Conservation (phyloP, 768 basidiomycete genomes). For the Leccinum subgranulosum region DNA sequence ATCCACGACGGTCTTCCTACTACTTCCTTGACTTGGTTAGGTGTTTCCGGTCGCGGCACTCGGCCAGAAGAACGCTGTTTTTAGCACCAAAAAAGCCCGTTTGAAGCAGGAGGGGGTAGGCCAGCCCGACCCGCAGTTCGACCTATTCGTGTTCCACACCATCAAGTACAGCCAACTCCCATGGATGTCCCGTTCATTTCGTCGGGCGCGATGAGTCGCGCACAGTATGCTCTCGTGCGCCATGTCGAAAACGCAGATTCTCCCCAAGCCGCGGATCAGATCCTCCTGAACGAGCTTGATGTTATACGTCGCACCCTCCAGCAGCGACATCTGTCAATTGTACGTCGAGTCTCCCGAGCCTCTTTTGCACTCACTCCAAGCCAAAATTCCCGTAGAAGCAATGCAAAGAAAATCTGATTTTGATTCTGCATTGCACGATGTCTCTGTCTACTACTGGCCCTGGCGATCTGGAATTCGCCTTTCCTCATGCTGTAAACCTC, state of each 20-base stretch:
- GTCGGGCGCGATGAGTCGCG: slow-evolving; percentile 73
- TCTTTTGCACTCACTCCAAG: slow-evolving; percentile 1
- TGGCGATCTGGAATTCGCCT: slow-evolving; percentile 63
- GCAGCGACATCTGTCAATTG: slow-evolving; percentile 48
- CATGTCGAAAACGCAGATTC: slow-evolving; percentile 64
- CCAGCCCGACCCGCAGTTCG: neutral
- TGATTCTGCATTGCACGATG: slow-evolving; percentile 69
- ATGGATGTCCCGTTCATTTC: slow-evolving; percentile 81
- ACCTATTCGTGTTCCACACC: neutral
- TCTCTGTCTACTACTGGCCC: slow-evolving; percentile 40
- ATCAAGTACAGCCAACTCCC: neutral
- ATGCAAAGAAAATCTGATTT: slow-evolving; percentile 62
- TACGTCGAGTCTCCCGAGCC: slow-evolving; percentile 35
- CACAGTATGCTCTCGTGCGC: slow-evolving; percentile 73
- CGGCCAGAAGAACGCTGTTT: slow-evolving; percentile 16
- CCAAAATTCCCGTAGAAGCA: slow-evolving; percentile 43
- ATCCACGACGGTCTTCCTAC: neutral
- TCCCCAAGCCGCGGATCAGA: slow-evolving; percentile 55
- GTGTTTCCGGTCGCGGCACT: slow-evolving; percentile 6
- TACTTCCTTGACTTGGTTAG: neutral
- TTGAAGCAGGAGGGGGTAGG: neutral
- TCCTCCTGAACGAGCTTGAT: slow-evolving; percentile 58
- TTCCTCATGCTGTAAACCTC: slow-evolving; percentile 72
- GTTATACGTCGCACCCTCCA: slow-evolving; percentile 51
- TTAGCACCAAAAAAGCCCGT: neutral